phyloP scores from a whole-genome alignment of 768 basidiomycete genomes.

The Hericium alpestre region DNA sequence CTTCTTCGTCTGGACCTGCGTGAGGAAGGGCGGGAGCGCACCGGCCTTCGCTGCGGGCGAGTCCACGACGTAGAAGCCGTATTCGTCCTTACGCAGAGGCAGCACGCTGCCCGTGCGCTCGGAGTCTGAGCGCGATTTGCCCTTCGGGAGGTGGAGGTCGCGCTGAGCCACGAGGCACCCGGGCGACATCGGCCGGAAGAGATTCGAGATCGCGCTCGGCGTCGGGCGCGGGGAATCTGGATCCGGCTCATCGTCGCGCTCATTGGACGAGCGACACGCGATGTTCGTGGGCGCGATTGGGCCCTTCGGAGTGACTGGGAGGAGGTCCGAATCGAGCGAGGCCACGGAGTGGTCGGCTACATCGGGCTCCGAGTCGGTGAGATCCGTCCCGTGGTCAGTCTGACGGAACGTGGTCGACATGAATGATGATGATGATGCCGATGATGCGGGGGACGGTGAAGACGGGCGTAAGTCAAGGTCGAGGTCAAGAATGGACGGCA shows the following conservation, averaged over 20 bases:
- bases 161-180: conserved; percentile 19
- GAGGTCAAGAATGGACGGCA: conserved; percentile 15
- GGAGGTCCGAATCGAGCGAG: conserved; percentile 29
- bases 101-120: conserved; percentile 19
- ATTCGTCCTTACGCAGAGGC: conserved; percentile 40
- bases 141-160: conserved; percentile 27
- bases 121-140: neutral
- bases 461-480: conserved; percentile 10
- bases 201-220: neutral
- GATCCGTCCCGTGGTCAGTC: conserved; percentile 20
- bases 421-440: no score
- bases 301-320: conserved; percentile 42
- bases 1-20: conserved; percentile 23
- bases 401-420: conserved; percentile 1
- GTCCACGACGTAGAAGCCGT: conserved; percentile 39
- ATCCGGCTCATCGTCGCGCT: neutral
- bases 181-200: neutral
- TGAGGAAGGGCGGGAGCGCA: conserved; percentile 25
- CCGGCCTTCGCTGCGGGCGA: conserved; percentile 14
- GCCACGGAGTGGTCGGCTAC: neutral
- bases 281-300: neutral
- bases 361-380: conserved; percentile 31
- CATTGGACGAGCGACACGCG: neutral
- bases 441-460: no score
- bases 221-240: neutral